Evolutionary conservation across 1,284 basidiomycete species (phyloP).

Genomic region (Ceratobasidium sp.): DNA sequence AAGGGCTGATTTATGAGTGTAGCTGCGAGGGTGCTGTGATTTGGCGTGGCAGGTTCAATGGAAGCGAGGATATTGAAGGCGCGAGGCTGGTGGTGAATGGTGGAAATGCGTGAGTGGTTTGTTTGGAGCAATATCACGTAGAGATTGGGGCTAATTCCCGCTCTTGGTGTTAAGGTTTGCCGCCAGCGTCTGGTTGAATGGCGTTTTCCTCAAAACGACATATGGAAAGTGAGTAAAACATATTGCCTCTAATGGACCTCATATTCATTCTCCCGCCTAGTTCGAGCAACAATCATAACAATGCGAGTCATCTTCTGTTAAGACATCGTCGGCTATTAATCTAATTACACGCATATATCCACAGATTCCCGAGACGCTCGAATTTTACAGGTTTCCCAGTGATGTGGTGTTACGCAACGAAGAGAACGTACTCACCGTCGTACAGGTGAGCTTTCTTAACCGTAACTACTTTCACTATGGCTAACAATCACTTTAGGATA

Average conservation of each 20-base stretch:
- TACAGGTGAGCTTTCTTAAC: constrained; percentile 66
- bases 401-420: constrained; percentile 64
- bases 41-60: constrained; percentile 83
- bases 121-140: background rate
- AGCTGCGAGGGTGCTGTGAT: constrained; percentile 84
- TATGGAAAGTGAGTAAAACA: constrained; percentile 72
- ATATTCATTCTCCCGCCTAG: constrained; percentile 54
- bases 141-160: background rate
- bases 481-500: constrained; percentile 65
- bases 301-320: constrained; percentile 47
- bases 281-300: constrained; percentile 72
- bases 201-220: constrained; percentile 76
- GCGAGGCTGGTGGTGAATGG: constrained; percentile 83
- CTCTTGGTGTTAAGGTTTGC: constrained; percentile 68
- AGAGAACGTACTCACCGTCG: constrained; percentile 81
- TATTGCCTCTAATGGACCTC: background rate
- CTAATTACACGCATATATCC: background rate
- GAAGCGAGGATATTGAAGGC: constrained; percentile 68
- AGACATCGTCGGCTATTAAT: background rate
- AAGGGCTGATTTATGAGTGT: constrained; percentile 9
- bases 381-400: constrained; percentile 71
- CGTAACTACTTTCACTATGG: background rate
- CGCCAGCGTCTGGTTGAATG: constrained; percentile 82
- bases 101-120: constrained; percentile 70
- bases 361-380: constrained; percentile 70